Conservation (phyloP, 2,329 filamentous ascomycete genomes). For the Aspergillus udagawae region DNA sequence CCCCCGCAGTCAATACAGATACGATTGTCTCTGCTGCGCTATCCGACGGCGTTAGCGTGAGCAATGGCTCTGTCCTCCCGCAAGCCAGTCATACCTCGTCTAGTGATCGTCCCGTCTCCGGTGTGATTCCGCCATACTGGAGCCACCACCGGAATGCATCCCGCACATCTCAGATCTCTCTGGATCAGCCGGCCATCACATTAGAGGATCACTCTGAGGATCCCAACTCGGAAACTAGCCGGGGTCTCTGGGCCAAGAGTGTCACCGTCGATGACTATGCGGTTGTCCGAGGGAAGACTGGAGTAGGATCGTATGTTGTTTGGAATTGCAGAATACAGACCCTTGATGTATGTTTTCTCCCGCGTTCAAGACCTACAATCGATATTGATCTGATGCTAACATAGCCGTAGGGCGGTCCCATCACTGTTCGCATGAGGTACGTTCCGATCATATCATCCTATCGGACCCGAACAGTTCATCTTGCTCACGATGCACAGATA, state of each 20-base stretch:
- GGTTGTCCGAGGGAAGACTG: slow-evolving; percentile 55
- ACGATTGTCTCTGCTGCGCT: slow-evolving; percentile 7
- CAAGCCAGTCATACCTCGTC: slow-evolving; percentile 13
- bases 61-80: slow-evolving; percentile 12
- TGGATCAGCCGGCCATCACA: slow-evolving; percentile 48
- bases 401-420: slow-evolving; percentile 49
- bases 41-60: slow-evolving; percentile 2
- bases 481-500: slow-evolving; percentile 53
- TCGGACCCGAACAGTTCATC: slow-evolving; percentile 1
- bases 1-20: slow-evolving; percentile 9
- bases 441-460: background rate
- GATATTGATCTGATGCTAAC: slow-evolving; percentile 9
- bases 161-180: slow-evolving; percentile 37
- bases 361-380: background rate
- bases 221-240: slow-evolving; percentile 51
- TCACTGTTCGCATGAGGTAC: slow-evolving; percentile 58
- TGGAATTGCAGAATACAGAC: slow-evolving; percentile 91
- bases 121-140: slow-evolving; percentile 45
- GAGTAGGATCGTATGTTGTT: slow-evolving; percentile 84
- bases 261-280: slow-evolving; percentile 61
- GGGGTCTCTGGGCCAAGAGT: slow-evolving; percentile 59
- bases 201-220: slow-evolving; percentile 64
- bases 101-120: slow-evolving; percentile 26
- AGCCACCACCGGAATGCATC: slow-evolving; percentile 40
- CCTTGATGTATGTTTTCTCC: slow-evolving; percentile 59